A percentile compares a stretch with the other conserved stretches of the same genome.
Evolutionary conservation across 345 rosid genomes (phyloP).

Genomic region (Sonneratia alba): DNA sequence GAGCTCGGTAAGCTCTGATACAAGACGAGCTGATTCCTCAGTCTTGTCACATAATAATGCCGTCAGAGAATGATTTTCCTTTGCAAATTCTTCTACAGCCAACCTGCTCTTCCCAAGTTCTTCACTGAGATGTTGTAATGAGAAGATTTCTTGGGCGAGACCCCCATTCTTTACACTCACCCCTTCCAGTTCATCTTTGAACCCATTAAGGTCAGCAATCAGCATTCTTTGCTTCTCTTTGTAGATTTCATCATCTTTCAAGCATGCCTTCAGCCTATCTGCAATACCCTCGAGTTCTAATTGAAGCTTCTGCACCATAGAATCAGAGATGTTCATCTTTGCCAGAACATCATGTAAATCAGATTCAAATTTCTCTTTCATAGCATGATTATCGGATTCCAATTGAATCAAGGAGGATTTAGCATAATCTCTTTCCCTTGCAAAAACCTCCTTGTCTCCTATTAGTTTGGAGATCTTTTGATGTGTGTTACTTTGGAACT

Average conservation of each 20-base stretch:
- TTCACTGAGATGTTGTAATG: conserved; percentile 33
- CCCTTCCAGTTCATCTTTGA: conserved; percentile 47
- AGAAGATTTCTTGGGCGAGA: conserved; percentile 43
- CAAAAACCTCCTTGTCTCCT: conserved; percentile 45
- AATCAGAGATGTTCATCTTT: conserved; percentile 40
- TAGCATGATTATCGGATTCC: conserved; percentile 36
- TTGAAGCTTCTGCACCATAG: conserved; percentile 51
- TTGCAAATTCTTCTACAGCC: conserved; percentile 41
- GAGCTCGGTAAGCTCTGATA: conserved; percentile 27
- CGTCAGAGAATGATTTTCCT: conserved; percentile 45
- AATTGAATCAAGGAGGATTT: conserved; percentile 29
- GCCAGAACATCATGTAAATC: conserved; percentile 31
- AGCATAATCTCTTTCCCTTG: conserved; percentile 41
- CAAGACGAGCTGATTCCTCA: conserved; percentile 39
- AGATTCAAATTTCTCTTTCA: conserved; percentile 49
- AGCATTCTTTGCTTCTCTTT: conserved; percentile 34
- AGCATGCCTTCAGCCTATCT: conserved; percentile 35
- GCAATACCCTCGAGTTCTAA: conserved; percentile 45
- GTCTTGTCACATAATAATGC: conserved; percentile 42
- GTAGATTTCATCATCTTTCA: conserved; percentile 46
- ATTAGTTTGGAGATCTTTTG: conserved; percentile 38
- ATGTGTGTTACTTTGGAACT: conserved; percentile 39
- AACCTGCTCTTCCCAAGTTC: conserved; percentile 52
- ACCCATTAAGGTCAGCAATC: conserved; percentile 42
- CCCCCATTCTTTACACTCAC: conserved; percentile 44